These are phyloP conservation scores for Lolium multiflorum DNA, from an alignment of 176 grass and related monocot genomes.

Conservation along the genomic window DNA sequence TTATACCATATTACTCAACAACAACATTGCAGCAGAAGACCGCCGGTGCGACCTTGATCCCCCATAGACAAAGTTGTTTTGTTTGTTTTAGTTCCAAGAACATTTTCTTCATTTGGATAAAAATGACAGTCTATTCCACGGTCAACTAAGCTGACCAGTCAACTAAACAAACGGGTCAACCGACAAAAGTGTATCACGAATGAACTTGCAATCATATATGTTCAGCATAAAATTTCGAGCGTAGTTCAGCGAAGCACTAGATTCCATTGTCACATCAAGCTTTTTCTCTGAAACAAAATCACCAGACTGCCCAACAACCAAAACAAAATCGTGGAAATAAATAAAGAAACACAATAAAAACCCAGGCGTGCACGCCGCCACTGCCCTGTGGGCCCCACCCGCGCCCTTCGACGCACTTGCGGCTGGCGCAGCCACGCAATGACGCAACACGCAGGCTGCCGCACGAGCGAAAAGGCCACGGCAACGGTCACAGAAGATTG, in stretches of 20 bases:
- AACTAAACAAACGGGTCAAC: no score
- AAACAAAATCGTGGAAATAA: not conserved
- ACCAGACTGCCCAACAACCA: not conserved
- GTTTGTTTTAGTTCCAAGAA: no score
- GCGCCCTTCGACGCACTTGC: not conserved
- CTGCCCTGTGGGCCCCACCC: slow-evolving; percentile 10
- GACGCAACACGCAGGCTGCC: not conserved
- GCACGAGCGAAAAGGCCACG: slow-evolving; percentile 70
- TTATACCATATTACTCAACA: no score
- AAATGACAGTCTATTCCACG: no score
- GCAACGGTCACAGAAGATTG: slow-evolving; percentile 66
- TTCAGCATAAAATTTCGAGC: not conserved
- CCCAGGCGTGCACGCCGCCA: not conserved
- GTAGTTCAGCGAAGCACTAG: not conserved
- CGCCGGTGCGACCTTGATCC: no score
- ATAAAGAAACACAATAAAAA: no score
- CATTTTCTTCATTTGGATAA: no score
- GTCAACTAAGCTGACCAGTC: no score
- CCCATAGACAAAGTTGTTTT: no score
- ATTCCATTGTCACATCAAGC: not conserved
- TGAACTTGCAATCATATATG: not conserved
- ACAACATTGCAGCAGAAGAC: no score
- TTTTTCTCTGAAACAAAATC: not conserved
- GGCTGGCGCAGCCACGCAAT: not conserved
- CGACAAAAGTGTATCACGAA: no score